phyloP scores from a whole-genome alignment of 257 asterid genomes.

The Plantago major region DNA sequence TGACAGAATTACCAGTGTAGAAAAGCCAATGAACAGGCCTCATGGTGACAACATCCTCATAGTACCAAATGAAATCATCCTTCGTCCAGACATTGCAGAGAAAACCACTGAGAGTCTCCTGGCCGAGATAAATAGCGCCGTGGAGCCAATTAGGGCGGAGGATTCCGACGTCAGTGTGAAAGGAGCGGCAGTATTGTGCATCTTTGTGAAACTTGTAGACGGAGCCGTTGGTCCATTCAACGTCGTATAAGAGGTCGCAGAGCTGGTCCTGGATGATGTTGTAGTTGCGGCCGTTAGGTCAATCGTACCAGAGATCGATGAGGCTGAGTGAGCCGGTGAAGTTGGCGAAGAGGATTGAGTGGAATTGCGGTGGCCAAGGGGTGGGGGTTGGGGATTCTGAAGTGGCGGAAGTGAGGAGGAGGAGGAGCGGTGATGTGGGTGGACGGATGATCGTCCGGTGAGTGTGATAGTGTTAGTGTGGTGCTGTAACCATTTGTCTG shows the following conservation, averaged over 20 bases:
- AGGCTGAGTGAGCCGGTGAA: conserved; percentile 50
- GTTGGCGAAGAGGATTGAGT: conserved; percentile 58
- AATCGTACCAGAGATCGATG: conserved; percentile 85
- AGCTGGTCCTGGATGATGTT: conserved; percentile 72
- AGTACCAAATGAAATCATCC: conserved; percentile 59
- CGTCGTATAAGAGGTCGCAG: conserved; percentile 40
- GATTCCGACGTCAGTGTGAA: conserved; percentile 56
- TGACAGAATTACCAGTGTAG: conserved; percentile 68
- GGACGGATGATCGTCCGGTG: background rate
- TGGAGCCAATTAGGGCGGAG: conserved; percentile 82
- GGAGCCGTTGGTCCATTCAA: conserved; percentile 80
- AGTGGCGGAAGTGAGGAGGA: conserved; percentile 14
- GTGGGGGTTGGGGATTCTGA: conserved; percentile 40
- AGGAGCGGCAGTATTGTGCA: conserved; percentile 33
- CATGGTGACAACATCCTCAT: conserved; percentile 66
- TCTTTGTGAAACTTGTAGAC: conserved; percentile 43
- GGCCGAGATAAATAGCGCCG: conserved; percentile 73
- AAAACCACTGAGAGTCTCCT: conserved; percentile 48
- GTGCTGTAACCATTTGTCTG: no score
- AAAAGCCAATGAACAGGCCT: conserved; percentile 77
- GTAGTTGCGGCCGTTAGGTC: conserved; percentile 84
- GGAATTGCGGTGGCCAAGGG: conserved; percentile 84
- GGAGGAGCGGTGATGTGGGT: conserved; percentile 14
- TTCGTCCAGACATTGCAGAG: conserved; percentile 78
- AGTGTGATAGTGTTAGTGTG: no score